Evolutionary conservation across 306 rosid species (phyloP), one percentile per base, ranked within the genome.

Genomic region (Begonia masoniana): DNA sequence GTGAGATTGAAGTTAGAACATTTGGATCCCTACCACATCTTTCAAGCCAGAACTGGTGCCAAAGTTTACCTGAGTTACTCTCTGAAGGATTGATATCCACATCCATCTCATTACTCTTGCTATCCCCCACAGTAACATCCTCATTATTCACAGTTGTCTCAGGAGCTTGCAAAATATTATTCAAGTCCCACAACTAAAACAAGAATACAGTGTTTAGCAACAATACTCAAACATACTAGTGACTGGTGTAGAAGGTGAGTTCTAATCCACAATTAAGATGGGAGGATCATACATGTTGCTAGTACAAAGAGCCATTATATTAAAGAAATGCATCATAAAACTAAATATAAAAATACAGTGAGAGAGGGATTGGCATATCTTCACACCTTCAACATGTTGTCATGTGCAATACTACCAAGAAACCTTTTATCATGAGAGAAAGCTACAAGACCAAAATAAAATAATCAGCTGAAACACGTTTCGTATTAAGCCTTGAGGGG

Each of bases 351-450:
- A 11, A 45, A 10, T 3, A 45, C 6, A 45, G 49, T 10, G 14
- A 45, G 49, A 45, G 49, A 31, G 47, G 13, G 36, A 56, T 15
- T 19, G 61, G 12, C 46, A 35, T 3, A 7, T 15, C 5, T 8
- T 4, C 36, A 54, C 36, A 85, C 94, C 97, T 85, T 89, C 57
- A 89, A 72, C 79, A 74, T 55, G 55, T 74, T 67, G 68, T 89
- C 94, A 56, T 89, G 89, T 47, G 78, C 82, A 61, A 89, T 80
- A 56, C 97, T 89, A 50, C 95, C 95, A 55, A 89, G 77, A 61
- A 70, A 82, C 70, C 78, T 89, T 54, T 67, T 80, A 52, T 89
- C 82, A 54, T 80, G 75, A 13, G 94, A 89, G 71, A 85, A 76
- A 52, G 94, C 95, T 89, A 56, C 69, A 72, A 71, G 52, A 63